Evolutionary conservation across 2,329 filamentous ascomycete genomes (phyloP).

Genomic region (Pseudodiploospora longispora): DNA sequence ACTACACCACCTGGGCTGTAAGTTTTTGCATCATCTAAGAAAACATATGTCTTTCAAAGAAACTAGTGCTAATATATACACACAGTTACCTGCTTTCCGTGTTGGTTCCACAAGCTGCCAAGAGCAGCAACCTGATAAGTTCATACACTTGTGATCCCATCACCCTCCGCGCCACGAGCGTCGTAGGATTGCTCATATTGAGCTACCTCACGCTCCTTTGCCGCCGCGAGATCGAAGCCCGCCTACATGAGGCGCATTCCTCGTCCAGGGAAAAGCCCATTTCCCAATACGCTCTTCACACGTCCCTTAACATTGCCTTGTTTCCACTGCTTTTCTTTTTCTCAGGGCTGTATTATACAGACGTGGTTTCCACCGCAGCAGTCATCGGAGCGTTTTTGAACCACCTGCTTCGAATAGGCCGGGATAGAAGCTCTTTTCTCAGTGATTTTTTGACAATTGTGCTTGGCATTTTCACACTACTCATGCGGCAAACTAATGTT

Average conservation of each 20-base stretch:
- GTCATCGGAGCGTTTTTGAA: constrained; percentile 63
- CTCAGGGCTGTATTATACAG: constrained; percentile 89
- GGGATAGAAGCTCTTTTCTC: constrained; percentile 20
- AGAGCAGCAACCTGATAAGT: constrained; percentile 4
- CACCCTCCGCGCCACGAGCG: constrained; percentile 42
- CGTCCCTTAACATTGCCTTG: constrained; percentile 69
- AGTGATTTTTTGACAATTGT: constrained; percentile 39
- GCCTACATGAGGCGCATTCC: constrained; percentile 22
- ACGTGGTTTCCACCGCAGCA: constrained; percentile 70
- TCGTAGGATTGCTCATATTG: constrained; percentile 29
- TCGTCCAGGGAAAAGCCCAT: constrained; percentile 13
- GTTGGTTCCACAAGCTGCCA: constrained; percentile 16
- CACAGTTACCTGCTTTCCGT: constrained; percentile 39
- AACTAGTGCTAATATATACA: too few species aligned
- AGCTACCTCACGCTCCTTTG: constrained; percentile 41
- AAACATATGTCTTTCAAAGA: too few species aligned
- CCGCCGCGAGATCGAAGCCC: constrained; percentile 42
- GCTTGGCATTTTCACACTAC: constrained; percentile 58
- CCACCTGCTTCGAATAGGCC: constrained; percentile 38
- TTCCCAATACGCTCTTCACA: constrained; percentile 44
- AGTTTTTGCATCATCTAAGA: constrained; percentile 19
- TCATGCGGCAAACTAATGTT: constrained; percentile 90
- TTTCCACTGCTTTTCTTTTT: constrained; percentile 96
- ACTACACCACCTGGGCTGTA: constrained; percentile 89
- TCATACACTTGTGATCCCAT: constrained; percentile 18